These are phyloP conservation scores for Xerocomellus chrysenteron DNA, from an alignment of 768 basidiomycete species.

Conservation along the genomic window DNA sequence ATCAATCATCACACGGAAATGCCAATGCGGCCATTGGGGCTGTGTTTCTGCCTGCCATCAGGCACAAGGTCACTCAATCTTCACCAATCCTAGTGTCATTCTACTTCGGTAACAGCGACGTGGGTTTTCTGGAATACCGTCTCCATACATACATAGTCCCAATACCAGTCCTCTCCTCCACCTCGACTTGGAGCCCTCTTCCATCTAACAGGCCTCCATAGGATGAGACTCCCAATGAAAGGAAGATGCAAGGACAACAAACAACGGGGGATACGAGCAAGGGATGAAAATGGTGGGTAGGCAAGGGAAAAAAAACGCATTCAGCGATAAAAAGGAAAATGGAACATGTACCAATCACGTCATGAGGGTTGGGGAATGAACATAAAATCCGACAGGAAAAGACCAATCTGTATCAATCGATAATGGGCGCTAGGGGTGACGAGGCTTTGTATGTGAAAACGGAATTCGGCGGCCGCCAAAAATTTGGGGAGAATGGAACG, in stretches of 20 bases:
- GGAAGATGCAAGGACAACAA: conserved; percentile 71
- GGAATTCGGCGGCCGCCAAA: conserved; percentile 34
- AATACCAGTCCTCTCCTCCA: conserved; percentile 11
- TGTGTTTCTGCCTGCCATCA: too few relatives aligned
- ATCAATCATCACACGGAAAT: too few relatives aligned
- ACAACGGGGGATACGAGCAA: conserved; percentile 30
- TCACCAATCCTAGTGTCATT: conserved; percentile 4
- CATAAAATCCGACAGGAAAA: conserved; percentile 25
- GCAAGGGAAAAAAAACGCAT: conserved; percentile 17
- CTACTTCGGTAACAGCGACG: background rate
- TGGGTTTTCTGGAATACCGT: background rate
- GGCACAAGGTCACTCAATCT: too few relatives aligned
- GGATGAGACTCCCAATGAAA: conserved; percentile 41
- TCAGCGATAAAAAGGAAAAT: conserved; percentile 23
- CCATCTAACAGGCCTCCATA: conserved; percentile 58
- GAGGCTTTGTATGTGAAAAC: conserved; percentile 24
- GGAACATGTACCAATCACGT: conserved; percentile 25
- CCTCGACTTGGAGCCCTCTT: conserved; percentile 64
- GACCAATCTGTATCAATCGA: conserved; percentile 30
- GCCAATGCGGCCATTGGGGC: too few relatives aligned
- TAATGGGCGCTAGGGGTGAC: conserved; percentile 34
- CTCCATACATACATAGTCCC: conserved; percentile 1
- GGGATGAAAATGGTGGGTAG: conserved; percentile 23
- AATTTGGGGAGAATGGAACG: conserved; percentile 11
- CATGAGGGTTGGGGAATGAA: conserved; percentile 19